Conservation (phyloP, 306 rosid species). For the Ziziphus jujuba region DNA sequence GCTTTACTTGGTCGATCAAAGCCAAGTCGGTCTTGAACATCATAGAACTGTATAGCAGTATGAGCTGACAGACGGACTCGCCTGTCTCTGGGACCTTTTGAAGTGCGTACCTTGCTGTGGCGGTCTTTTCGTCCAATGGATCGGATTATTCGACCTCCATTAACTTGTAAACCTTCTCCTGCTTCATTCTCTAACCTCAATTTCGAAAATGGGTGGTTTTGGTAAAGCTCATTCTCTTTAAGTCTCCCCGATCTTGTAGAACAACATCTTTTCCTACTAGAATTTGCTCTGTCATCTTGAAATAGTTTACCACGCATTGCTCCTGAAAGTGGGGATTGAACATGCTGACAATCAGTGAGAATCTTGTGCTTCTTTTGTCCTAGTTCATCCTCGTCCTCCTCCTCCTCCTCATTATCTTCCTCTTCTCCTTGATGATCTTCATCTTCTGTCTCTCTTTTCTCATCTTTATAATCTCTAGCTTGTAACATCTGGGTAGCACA, state of each 20-base stretch:
- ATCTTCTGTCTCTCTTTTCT: conserved; percentile 1
- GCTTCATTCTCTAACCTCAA: background rate
- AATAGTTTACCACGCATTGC: background rate
- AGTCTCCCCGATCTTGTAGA: conserved; percentile 1
- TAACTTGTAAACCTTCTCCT: conserved; percentile 3
- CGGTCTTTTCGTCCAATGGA: conserved; percentile 8
- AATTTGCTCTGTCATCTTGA: background rate
- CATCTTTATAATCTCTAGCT: conserved; percentile 6
- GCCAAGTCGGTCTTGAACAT: conserved; percentile 38
- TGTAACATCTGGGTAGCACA: background rate
- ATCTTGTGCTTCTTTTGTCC: no score
- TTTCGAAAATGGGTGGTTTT: background rate
- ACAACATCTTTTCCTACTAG: background rate
- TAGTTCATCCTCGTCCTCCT: background rate
- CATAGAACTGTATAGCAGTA: conserved; percentile 31
- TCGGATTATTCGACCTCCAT: conserved; percentile 22
- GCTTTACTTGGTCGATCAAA: conserved; percentile 23
- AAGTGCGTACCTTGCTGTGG: conserved; percentile 28
- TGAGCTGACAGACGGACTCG: conserved; percentile 29
- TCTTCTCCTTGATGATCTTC: background rate
- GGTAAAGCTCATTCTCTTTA: background rate
- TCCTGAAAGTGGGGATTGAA: background rate
- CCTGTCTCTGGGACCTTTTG: conserved; percentile 28
- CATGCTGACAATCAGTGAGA: background rate
- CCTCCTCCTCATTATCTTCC: background rate